These are phyloP conservation scores for Verbascum thapsus DNA, from an alignment of 257 asterid species.

Conservation along the genomic window DNA sequence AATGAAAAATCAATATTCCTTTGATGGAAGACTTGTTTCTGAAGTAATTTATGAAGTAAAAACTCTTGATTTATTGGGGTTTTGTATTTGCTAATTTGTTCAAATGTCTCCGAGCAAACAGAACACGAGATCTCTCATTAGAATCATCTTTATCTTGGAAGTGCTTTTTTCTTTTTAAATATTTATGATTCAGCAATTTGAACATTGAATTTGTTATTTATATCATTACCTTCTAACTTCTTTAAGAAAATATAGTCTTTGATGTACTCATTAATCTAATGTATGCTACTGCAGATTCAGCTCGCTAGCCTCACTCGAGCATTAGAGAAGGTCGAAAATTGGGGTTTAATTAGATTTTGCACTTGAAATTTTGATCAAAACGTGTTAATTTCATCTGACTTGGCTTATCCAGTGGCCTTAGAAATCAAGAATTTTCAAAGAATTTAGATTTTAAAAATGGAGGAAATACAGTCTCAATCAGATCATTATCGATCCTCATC, in stretches of 20 bases:
- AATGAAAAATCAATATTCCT: too few species aligned
- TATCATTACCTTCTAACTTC: constrained; percentile 18
- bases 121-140: neutral
- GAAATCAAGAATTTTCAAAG: constrained; percentile 17
- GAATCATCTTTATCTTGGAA: neutral
- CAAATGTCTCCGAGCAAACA: constrained; percentile 6
- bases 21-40: constrained; percentile 14
- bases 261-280: constrained; percentile 14
- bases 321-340: constrained; percentile 13
- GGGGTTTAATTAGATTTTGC: constrained; percentile 23
- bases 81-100: constrained; percentile 2
- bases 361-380: constrained; percentile 14
- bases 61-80: constrained; percentile 11
- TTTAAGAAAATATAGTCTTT: neutral
- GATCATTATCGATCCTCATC: constrained; percentile 96
- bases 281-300: constrained; percentile 32
- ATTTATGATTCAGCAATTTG: neutral
- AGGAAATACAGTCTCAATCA: constrained; percentile 92
- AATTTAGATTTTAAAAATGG: constrained; percentile 48
- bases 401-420: constrained; percentile 19
- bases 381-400: constrained; percentile 6
- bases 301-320: constrained; percentile 18
- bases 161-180: constrained; percentile 17
- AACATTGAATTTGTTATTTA: constrained; percentile 3
- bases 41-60: constrained; percentile 14